phyloP scores from a whole-genome alignment of 2,329 filamentous ascomycete species.

The Colletotrichum sp. region DNA sequence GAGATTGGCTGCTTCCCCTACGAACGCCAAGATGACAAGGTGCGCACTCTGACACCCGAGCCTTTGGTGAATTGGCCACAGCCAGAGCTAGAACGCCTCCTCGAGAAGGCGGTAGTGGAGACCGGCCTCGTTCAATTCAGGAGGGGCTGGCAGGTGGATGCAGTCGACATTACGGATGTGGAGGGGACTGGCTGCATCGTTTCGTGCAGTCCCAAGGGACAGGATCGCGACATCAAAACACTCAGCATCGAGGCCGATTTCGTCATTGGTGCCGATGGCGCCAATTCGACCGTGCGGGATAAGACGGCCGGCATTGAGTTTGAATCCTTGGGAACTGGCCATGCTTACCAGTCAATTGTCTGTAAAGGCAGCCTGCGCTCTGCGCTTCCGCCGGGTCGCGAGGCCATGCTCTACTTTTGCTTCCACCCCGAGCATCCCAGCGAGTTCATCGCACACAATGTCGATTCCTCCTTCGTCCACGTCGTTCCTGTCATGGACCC shows the following conservation, averaged over 20 bases:
- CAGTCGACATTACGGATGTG: not conserved
- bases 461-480: conserved; percentile 8
- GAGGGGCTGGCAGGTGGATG: conserved; percentile 8
- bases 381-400: not conserved
- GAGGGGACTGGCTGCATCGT: conserved; percentile 1
- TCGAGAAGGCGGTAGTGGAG: not conserved
- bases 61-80: conserved; percentile 12
- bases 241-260: not conserved
- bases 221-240: not conserved
- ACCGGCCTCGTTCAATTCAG: not conserved
- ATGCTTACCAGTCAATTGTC: conserved; percentile 10
- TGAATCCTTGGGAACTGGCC: not conserved
- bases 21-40: conserved; percentile 14
- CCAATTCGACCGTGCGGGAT: conserved; percentile 1
- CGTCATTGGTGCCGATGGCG: conserved; percentile 9
- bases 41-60: conserved; percentile 15
- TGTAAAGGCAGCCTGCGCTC: conserved; percentile 10
- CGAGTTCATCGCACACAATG: conserved; percentile 8
- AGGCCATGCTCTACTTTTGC: conserved; percentile 18
- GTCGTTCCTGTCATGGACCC: conserved; percentile 3
- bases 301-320: conserved; percentile 6
- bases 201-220: not conserved
- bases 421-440: conserved; percentile 11
- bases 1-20: conserved; percentile 16
- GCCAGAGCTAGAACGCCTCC: conserved; percentile 1